Conservation (phyloP, 2,329 filamentous ascomycete genomes). For the Colletotrichum orchidophilum region DNA sequence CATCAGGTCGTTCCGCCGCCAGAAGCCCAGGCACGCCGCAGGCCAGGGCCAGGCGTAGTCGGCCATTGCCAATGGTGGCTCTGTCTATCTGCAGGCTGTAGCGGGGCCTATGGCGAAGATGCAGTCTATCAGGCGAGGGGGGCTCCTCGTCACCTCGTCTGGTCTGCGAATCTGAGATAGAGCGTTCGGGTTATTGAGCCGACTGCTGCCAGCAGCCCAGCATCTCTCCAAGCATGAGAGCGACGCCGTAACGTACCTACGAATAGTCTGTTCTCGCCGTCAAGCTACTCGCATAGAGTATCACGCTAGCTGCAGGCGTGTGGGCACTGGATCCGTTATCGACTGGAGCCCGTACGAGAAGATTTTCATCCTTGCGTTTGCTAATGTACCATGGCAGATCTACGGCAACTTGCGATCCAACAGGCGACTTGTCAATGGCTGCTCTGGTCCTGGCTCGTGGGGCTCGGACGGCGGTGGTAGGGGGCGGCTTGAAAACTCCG, state of each 20-base stretch:
- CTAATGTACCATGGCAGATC: slow-evolving; percentile 32
- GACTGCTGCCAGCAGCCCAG: background rate
- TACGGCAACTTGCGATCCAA: slow-evolving; percentile 31
- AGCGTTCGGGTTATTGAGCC: slow-evolving; percentile 17
- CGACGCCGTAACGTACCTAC: slow-evolving; percentile 1
- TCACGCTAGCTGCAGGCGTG: slow-evolving; percentile 11
- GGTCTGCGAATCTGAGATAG: slow-evolving; percentile 2
- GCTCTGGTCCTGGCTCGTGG: slow-evolving; percentile 19
- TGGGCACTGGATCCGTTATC: slow-evolving; percentile 12
- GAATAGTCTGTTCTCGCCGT: background rate
- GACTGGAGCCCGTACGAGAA: slow-evolving; percentile 32
- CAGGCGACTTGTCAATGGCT: slow-evolving; percentile 18
- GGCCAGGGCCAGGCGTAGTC: background rate
- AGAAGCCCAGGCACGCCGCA: background rate
- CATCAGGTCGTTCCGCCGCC: slow-evolving; percentile 16
- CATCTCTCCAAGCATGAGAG: slow-evolving; percentile 6
- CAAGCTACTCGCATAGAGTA: slow-evolving; percentile 6
- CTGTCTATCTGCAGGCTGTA: slow-evolving; percentile 25
- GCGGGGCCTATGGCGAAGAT: slow-evolving; percentile 4
- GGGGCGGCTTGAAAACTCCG: slow-evolving; percentile 33
- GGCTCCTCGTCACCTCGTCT: background rate
- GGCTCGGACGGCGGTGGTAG: slow-evolving; percentile 27
- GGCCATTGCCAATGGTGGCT: slow-evolving; percentile 25
- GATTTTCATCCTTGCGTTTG: slow-evolving; percentile 33
- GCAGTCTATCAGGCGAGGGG: slow-evolving; percentile 3